Evolutionary conservation across 1,284 basidiomycete species (phyloP).

Genomic region (Sporisorium graminicola): DNA sequence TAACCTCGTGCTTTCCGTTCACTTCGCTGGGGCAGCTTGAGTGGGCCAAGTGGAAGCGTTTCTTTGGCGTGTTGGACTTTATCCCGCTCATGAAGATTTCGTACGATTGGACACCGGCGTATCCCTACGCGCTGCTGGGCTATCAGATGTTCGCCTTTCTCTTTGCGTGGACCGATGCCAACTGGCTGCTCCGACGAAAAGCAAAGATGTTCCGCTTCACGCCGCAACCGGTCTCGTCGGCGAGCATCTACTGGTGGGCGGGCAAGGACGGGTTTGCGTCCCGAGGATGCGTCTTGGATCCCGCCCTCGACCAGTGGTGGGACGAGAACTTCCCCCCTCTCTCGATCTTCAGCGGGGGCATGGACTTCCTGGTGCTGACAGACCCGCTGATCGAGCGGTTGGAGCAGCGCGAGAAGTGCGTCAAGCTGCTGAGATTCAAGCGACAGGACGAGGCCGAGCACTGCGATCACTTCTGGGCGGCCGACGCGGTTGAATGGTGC

Average conservation of each 20-base stretch:
- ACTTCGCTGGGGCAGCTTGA: conserved; percentile 66
- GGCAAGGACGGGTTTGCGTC: conserved; percentile 76
- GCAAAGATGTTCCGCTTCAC: conserved; percentile 78
- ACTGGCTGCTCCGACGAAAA: conserved; percentile 74
- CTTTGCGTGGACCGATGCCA: conserved; percentile 76
- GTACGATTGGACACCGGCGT: conserved; percentile 75
- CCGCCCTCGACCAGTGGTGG: conserved; percentile 73
- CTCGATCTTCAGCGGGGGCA: conserved; percentile 73
- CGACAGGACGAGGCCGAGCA: conserved; percentile 73
- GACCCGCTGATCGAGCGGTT: conserved; percentile 64
- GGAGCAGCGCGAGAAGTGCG: conserved; percentile 66
- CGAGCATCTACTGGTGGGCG: conserved; percentile 75
- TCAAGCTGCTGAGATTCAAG: conserved; percentile 73
- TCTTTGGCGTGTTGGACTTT: conserved; percentile 77
- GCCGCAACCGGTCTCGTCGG: conserved; percentile 75
- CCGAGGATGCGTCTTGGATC: conserved; percentile 75
- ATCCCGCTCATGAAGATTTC: conserved; percentile 76
- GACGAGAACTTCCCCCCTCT: conserved; percentile 76
- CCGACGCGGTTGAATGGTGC: conserved; percentile 76
- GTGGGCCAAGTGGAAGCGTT: conserved; percentile 74
- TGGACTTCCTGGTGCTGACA: conserved; percentile 66
- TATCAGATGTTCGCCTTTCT: conserved; percentile 76
- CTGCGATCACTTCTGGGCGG: conserved; percentile 74
- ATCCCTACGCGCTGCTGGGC: conserved; percentile 69
- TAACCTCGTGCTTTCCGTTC: conserved; percentile 76